A percentile compares a stretch with the other conserved stretches of the same genome.
Conservation (phyloP, 805 yeast genomes). For the Spathaspora hagerdaliae region DNA sequence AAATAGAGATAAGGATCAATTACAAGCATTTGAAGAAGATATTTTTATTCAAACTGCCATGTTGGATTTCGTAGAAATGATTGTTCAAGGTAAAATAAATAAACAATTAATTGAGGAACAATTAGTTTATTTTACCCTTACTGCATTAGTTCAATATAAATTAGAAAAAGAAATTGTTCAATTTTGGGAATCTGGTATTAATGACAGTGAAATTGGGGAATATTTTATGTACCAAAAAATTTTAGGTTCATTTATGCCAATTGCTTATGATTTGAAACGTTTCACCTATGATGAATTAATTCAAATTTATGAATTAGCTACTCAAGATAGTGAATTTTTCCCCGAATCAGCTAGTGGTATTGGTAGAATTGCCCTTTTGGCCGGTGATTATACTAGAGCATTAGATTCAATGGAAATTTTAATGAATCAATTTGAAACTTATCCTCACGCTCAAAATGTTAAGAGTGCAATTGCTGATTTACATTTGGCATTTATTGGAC, state of each 20-base stretch:
- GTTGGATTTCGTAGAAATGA: slow-evolving; percentile 25
- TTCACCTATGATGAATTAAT: slow-evolving; percentile 58
- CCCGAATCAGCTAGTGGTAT: slow-evolving; percentile 62
- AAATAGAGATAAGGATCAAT: slow-evolving; percentile 38
- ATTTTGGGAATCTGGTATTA: slow-evolving; percentile 66
- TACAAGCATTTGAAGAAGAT: slow-evolving; percentile 24
- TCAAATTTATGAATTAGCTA: slow-evolving; percentile 47
- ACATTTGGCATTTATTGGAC: slow-evolving; percentile 75
- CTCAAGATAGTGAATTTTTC: slow-evolving; percentile 27
- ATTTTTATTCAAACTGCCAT: slow-evolving; percentile 28
- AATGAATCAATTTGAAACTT: slow-evolving; percentile 45
- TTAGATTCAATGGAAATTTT: slow-evolving; percentile 59
- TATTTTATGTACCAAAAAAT: slow-evolving; percentile 61
- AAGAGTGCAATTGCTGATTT: slow-evolving; percentile 62
- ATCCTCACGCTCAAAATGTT: slow-evolving; percentile 20
- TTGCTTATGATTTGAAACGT: slow-evolving; percentile 58
- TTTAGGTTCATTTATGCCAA: slow-evolving; percentile 65
- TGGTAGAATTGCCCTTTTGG: slow-evolving; percentile 67
- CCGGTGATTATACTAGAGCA: slow-evolving; percentile 63
- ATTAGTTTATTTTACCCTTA: slow-evolving; percentile 14
- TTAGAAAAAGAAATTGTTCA: slow-evolving; percentile 61
- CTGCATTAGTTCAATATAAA: slow-evolving; percentile 47
- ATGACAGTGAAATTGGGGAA: slow-evolving; percentile 30
- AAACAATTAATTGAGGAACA: slow-evolving; percentile 17
- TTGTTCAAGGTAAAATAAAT: slow-evolving; percentile 26